phyloP scores from a whole-genome alignment of 106 monocot species.

The Iris macrosiphon region DNA sequence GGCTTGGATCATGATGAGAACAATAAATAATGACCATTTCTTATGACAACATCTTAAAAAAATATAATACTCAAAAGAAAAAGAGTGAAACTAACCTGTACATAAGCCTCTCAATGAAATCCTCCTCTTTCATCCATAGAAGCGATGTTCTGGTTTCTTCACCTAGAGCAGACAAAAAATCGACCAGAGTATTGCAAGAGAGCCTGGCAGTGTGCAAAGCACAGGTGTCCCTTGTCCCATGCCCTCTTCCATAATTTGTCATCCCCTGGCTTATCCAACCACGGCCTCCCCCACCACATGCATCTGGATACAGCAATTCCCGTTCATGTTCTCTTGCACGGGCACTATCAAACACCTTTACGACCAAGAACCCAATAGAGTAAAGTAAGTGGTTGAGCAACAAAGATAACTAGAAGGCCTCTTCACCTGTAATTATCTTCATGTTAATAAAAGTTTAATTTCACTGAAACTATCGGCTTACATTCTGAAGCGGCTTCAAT shows the following conservation, averaged over 20 bases:
- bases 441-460: too few species aligned
- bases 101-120: slow-evolving; percentile 96
- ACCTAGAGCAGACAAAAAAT: slow-evolving; percentile 78
- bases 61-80: too few species aligned
- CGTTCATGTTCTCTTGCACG: slow-evolving; percentile 81
- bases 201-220: slow-evolving; percentile 94
- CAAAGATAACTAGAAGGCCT: too few species aligned
- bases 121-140: slow-evolving; percentile 93
- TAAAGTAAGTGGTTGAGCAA: too few species aligned
- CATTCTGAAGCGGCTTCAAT: slow-evolving; percentile 61
- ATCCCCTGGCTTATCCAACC: slow-evolving; percentile 98
- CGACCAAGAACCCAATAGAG: neutral
- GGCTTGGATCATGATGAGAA: too few species aligned
- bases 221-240: slow-evolving; percentile 88
- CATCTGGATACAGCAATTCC: slow-evolving; percentile 94
- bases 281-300: slow-evolving; percentile 92
- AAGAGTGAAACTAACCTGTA: slow-evolving; percentile 45
- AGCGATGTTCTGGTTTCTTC: slow-evolving; percentile 77
- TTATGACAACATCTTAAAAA: too few species aligned
- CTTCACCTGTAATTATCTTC: too few species aligned
- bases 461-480: slow-evolving; percentile 38
- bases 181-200: slow-evolving; percentile 82
- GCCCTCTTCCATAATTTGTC: slow-evolving; percentile 67
- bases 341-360: slow-evolving; percentile 95
- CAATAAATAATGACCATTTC: too few species aligned